A percentile compares a stretch with the other conserved stretches of the same genome.
phyloP scores from a whole-genome alignment of 2,329 filamentous ascomycete genomes.

The Ilyonectria destructans region DNA sequence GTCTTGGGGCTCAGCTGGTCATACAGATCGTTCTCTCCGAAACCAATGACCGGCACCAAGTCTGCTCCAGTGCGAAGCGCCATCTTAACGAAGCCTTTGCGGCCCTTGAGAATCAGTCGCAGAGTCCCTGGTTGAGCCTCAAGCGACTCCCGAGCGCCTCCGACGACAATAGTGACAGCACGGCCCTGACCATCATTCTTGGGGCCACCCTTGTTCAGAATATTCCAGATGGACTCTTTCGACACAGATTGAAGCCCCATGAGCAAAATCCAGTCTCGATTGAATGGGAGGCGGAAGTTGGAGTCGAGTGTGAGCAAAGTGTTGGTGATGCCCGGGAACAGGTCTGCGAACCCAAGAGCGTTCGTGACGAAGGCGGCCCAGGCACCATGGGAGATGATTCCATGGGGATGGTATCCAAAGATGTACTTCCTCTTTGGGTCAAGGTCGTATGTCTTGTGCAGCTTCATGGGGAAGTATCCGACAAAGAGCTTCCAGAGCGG shows the following conservation, averaged over 20 bases:
- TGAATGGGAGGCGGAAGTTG: constrained; percentile 95
- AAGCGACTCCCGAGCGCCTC: constrained; percentile 92
- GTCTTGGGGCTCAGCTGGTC: constrained; percentile 86
- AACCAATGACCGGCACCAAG: constrained; percentile 91
- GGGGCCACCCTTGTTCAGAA: constrained; percentile 83
- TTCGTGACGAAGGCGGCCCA: constrained; percentile 94
- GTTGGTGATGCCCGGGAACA: constrained; percentile 97
- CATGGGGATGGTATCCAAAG: constrained; percentile 97
- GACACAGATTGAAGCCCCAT: constrained; percentile 93
- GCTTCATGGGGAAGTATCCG: constrained; percentile 89
- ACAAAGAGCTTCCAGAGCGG: constrained; percentile 91
- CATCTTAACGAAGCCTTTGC: constrained; percentile 95
- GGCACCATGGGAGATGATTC: constrained; percentile 97
- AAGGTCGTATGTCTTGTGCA: constrained; percentile 89
- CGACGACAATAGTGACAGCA: constrained; percentile 96
- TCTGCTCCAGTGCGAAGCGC: constrained; percentile 94
- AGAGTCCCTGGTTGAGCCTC: constrained; percentile 86
- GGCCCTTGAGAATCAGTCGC: constrained; percentile 83
- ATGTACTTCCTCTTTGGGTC: constrained; percentile 92
- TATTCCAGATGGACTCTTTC: constrained; percentile 91
- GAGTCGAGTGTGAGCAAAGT: constrained; percentile 93
- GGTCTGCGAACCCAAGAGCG: constrained; percentile 85
- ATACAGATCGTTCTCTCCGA: constrained; percentile 97
- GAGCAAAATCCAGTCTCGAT: constrained; percentile 92
- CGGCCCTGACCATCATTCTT: constrained; percentile 90